Evolutionary conservation across 2,329 filamentous ascomycete species (phyloP).

Genomic region (Colletotrichum sp.): DNA sequence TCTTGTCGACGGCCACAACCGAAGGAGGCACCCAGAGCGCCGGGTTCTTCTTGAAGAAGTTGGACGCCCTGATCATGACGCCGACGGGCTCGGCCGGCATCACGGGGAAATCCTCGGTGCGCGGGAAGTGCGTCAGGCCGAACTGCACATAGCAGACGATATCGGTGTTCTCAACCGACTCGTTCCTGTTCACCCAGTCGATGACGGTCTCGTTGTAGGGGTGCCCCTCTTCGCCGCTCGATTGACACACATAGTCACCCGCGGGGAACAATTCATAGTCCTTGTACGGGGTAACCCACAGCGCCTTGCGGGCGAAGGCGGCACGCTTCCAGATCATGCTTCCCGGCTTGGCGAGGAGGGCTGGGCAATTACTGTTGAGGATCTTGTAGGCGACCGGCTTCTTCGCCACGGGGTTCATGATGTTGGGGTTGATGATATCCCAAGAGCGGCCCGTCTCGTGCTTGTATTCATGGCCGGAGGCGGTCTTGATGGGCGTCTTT

Average conservation of each 20-base stretch:
- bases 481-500: constrained; percentile 28
- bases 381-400: constrained; percentile 30
- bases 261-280: background rate
- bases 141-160: constrained; percentile 64
- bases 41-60: constrained; percentile 56
- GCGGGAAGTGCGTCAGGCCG: constrained; percentile 57
- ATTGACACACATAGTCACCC: background rate
- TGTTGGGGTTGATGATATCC: constrained; percentile 52
- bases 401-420: constrained; percentile 52
- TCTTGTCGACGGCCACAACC: background rate
- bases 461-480: constrained; percentile 24
- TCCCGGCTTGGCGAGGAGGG: background rate
- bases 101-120: constrained; percentile 62
- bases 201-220: constrained; percentile 13
- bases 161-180: constrained; percentile 59
- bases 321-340: constrained; percentile 7
- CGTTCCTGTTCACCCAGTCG: constrained; percentile 30
- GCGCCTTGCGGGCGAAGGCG: background rate
- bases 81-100: constrained; percentile 63
- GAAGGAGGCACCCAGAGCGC: constrained; percentile 36
- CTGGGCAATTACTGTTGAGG: background rate
- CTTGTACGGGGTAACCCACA: background rate
- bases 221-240: constrained; percentile 25
- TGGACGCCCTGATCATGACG: constrained; percentile 52
- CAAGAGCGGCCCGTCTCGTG: constrained; percentile 18